Base-by-base conservation (phyloP, 768 basidiomycete species). In the Russula brevipes region DNA sequence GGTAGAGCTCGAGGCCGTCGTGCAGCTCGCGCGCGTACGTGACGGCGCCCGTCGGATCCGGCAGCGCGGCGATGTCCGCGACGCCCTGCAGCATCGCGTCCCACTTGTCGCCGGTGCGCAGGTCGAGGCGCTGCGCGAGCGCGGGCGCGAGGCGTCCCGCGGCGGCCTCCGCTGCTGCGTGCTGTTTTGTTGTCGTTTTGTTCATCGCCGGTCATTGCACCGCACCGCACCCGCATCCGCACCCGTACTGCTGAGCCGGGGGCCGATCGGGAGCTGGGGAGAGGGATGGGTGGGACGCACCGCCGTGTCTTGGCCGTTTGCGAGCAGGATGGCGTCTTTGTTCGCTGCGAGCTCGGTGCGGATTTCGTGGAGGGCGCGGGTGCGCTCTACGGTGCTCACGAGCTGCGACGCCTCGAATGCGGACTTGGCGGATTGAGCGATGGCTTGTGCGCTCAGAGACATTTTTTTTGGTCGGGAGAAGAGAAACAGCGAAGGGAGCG, bases 21-120 rank as follows among this genome's bases (percentile, higher is more conserved):
- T 94, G 94, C 41, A 99, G 79, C 70, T 91, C 83, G n/a, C 85
- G 85, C 1, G 97, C 94, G 73, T 97, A 98, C 0, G 89, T 83
- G 19, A 97, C 85, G 44, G 81, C 77, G 5, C 93, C 95, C 4
- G 87, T 94, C 3, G 97, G 96, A 73, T 94, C 90, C 0, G 87
- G 86, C 38, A 99, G 83, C 8, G 77, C 74, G 36, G 91, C 91
- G 24, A 99, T 96, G 69, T 97, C 94, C 10, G 81, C 71, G 44
- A 98, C 81, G 16, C 97, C 97, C 66, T 91, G 85, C 5, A 98
- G 79, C 92, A 98, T 96, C 0, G 90, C 84, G 33, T 91, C 87
- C 90, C 93, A 98, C 75, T 98, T 99, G 70, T 91, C 92, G 39
- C 83, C 82, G 60, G 79, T 83, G 70, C 76, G 76, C 59, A 92